Conservation (phyloP, 1,139 yeast genomes). For the Yamadazyma kanchanaburiensis region DNA sequence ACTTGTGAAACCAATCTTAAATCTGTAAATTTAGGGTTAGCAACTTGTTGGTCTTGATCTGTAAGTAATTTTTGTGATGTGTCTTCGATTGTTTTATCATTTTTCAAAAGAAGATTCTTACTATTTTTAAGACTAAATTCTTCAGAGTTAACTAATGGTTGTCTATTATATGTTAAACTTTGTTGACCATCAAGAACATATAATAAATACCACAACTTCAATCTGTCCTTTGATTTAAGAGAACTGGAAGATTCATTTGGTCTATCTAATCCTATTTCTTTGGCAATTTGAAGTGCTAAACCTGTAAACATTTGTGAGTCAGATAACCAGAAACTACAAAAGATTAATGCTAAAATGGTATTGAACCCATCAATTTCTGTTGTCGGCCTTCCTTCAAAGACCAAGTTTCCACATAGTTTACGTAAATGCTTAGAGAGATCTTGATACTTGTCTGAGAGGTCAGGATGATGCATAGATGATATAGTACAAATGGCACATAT, state of each 20-base stretch:
- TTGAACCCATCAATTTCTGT: slow-evolving; percentile 53
- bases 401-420: slow-evolving; percentile 41
- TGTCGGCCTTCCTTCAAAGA: slow-evolving; percentile 39
- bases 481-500: slow-evolving; percentile 63
- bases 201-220: slow-evolving; percentile 66
- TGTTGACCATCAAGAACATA: slow-evolving; percentile 71
- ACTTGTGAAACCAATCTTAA: slow-evolving; percentile 68
- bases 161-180: slow-evolving; percentile 57
- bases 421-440: slow-evolving; percentile 42
- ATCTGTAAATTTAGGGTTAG: slow-evolving; percentile 36
- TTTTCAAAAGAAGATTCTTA: slow-evolving; percentile 23
- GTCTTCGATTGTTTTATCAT: slow-evolving; percentile 4
- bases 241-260: slow-evolving; percentile 20
- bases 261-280: slow-evolving; percentile 48
- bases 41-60: slow-evolving; percentile 8
- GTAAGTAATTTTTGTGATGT: slow-evolving; percentile 2
- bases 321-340: slow-evolving; percentile 70
- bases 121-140: slow-evolving; percentile 45
- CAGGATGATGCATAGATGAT: slow-evolving; percentile 61
- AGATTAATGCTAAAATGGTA: slow-evolving; percentile 58
- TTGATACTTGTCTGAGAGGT: slow-evolving; percentile 33
- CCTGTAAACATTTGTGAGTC: slow-evolving; percentile 67
- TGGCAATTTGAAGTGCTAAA: slow-evolving; percentile 62
- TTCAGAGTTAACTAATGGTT: slow-evolving; percentile 48
- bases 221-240: slow-evolving; percentile 36